Percentiles rank a stretch among this genome's conserved stretches.
Conservation (phyloP, 352 stramenopile species). For the Aphanomyces astaci region DNA sequence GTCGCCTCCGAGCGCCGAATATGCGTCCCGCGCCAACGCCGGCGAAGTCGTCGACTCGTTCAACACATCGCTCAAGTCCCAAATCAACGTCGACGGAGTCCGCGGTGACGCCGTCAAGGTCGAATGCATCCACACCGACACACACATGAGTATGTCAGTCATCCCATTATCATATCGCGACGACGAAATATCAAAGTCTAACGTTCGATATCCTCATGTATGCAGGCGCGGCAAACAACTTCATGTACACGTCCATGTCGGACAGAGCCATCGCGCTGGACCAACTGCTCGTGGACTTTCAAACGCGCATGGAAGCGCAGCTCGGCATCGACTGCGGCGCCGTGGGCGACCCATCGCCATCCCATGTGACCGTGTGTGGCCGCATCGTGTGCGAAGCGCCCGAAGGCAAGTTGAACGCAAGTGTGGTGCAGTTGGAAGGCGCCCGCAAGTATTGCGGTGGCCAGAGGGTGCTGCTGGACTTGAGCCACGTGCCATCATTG, state of each 20-base stretch:
- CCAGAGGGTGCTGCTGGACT: constrained; percentile 66
- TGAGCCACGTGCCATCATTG: constrained; percentile 58
- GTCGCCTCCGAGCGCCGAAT: constrained; percentile 57
- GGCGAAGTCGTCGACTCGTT: constrained; percentile 75
- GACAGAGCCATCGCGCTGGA: constrained; percentile 68
- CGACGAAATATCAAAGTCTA: too few species aligned
- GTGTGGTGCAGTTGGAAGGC: constrained; percentile 73
- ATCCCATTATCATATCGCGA: neutral
- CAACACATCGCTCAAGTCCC: constrained; percentile 58
- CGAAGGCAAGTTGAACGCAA: constrained; percentile 77
- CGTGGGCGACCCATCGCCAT: constrained; percentile 63
- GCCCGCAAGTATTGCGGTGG: constrained; percentile 74
- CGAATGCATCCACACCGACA: neutral
- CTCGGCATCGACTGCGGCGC: constrained; percentile 55
- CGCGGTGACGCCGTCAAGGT: constrained; percentile 24
- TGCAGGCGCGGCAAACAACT: too few species aligned
- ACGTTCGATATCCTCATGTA: too few species aligned
- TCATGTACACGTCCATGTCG: constrained; percentile 82
- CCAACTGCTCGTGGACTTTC: constrained; percentile 66
- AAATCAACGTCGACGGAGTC: constrained; percentile 26
- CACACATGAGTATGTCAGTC: constrained; percentile 9
- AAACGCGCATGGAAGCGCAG: constrained; percentile 57
- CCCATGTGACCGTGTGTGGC: constrained; percentile 66
- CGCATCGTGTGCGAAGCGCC: constrained; percentile 76
- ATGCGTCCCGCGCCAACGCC: constrained; percentile 68